These are phyloP conservation scores for Kwoniella heveanensis DNA, from an alignment of 768 basidiomycete genomes.

Conservation along the genomic window DNA sequence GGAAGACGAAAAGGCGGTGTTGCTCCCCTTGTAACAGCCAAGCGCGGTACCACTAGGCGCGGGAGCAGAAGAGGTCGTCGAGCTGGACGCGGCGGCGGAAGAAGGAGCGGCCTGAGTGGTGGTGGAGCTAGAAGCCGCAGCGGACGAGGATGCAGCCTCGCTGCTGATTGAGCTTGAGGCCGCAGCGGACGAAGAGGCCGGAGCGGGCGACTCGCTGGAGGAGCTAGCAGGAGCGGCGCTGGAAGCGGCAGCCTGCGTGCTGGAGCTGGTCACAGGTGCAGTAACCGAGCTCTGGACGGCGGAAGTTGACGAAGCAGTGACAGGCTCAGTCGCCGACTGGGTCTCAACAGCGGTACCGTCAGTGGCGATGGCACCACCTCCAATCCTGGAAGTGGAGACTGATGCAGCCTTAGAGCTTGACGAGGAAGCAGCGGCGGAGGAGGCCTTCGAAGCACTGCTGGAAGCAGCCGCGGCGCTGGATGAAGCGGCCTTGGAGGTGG, in stretches of 20 bases:
- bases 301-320: conserved; percentile 2
- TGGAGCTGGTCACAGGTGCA: not conserved
- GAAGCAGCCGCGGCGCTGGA: conserved; percentile 13
- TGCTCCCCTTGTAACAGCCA: conserved; percentile 33
- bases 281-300: not conserved
- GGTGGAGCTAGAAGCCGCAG: conserved; percentile 1
- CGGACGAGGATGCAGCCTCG: not conserved
- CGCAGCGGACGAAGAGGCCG: conserved; percentile 1
- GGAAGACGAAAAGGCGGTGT: conserved; percentile 11
- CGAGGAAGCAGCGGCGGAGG: not conserved
- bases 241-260: too few relatives aligned
- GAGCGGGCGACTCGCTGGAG: conserved; percentile 2
- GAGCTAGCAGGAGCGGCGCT: conserved; percentile 1
- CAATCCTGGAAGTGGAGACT: conserved; percentile 18
- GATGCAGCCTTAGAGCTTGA: conserved; percentile 5
- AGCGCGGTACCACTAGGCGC: conserved; percentile 17
- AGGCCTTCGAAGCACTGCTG: conserved; percentile 4
- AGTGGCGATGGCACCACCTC: conserved; percentile 11
- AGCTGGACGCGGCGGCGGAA: conserved; percentile 7
- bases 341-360: conserved; percentile 12
- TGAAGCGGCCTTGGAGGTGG: conserved; percentile 5
- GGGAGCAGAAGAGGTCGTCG: conserved; percentile 16
- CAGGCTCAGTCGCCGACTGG: not conserved
- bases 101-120: conserved; percentile 9
- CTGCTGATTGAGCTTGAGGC: conserved; percentile 4